Evolutionary conservation across 2,329 filamentous ascomycete genomes (phyloP).

Genomic region (Aspergillus sp.): DNA sequence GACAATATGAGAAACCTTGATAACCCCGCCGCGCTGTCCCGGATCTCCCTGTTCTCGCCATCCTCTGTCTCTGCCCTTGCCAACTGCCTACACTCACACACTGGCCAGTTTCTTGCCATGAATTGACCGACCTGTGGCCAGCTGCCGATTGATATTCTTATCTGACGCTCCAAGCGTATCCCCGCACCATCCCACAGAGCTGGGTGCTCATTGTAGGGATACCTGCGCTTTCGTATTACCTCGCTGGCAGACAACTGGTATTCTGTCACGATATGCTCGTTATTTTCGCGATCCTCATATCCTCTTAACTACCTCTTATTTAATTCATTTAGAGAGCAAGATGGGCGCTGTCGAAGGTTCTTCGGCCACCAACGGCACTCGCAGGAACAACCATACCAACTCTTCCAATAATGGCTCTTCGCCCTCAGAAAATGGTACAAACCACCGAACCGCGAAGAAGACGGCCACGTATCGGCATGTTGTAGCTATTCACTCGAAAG

Average conservation of each 20-base stretch:
- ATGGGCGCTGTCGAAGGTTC: not conserved
- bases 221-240: not conserved
- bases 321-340: not conserved
- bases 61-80: constrained; percentile 9
- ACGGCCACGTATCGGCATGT: constrained; percentile 85
- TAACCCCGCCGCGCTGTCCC: constrained; percentile 20
- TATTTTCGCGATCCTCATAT: not conserved
- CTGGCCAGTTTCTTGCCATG: constrained; percentile 9
- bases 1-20: constrained; percentile 10
- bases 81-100: constrained; percentile 1
- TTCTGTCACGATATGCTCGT: not conserved
- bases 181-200: constrained; percentile 17
- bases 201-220: not conserved
- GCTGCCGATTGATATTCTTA: constrained; percentile 7
- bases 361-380: not conserved
- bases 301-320: not conserved
- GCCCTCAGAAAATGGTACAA: constrained; percentile 4
- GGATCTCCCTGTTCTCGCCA: not conserved
- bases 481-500: constrained; percentile 74
- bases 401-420: constrained; percentile 1
- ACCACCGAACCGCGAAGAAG: constrained; percentile 18
- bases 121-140: constrained; percentile 9
- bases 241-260: not conserved
- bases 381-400: not conserved
- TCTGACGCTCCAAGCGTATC: constrained; percentile 13